A percentile compares a stretch with the other conserved stretches of the same genome.
These are phyloP conservation scores for Magnaporthiopsis rhizophila DNA, from an alignment of 2,329 filamentous ascomycete genomes.

Conservation along the genomic window DNA sequence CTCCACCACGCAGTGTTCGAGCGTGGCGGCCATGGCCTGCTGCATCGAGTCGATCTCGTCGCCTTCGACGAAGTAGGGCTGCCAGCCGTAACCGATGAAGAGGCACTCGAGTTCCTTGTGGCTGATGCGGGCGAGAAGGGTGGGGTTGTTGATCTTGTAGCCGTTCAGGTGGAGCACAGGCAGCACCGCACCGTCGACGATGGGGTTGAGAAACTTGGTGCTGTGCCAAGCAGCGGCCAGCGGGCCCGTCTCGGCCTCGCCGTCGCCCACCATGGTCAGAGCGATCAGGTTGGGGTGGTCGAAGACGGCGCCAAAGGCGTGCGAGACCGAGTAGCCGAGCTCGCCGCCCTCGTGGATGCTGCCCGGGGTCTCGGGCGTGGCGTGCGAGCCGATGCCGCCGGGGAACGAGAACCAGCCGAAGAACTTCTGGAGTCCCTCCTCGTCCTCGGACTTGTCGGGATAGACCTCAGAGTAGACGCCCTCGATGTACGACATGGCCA, in stretches of 20 bases:
- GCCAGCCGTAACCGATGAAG: constrained; percentile 69
- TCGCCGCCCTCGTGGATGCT: constrained; percentile 74
- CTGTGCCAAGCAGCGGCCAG: constrained; percentile 75
- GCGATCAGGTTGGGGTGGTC: constrained; percentile 69
- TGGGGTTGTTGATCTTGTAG: constrained; percentile 81
- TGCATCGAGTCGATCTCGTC: constrained; percentile 68
- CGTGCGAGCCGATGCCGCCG: constrained; percentile 69
- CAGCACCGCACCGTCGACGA: constrained; percentile 68
- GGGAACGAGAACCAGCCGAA: constrained; percentile 82
- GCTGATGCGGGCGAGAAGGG: constrained; percentile 62
- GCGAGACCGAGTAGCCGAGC: constrained; percentile 72
- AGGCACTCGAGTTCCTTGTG: constrained; percentile 64
- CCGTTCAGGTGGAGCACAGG: constrained; percentile 74
- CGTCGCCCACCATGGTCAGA: constrained; percentile 71
- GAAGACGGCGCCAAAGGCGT: constrained; percentile 70
- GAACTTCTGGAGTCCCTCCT: constrained; percentile 63
- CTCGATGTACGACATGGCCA: constrained; percentile 71
- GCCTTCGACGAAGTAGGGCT: constrained; percentile 73
- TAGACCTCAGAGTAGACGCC: constrained; percentile 73
- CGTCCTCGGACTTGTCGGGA: constrained; percentile 61
- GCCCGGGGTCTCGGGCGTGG: constrained; percentile 70
- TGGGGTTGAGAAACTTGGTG: constrained; percentile 75
- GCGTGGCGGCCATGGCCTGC: constrained; percentile 70
- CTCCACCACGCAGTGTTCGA: constrained; percentile 64
- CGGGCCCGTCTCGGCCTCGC: constrained; percentile 74